Evolutionary conservation across 164 flowering plant species (phyloP).

Genomic region (Pachysandra terminalis): DNA sequence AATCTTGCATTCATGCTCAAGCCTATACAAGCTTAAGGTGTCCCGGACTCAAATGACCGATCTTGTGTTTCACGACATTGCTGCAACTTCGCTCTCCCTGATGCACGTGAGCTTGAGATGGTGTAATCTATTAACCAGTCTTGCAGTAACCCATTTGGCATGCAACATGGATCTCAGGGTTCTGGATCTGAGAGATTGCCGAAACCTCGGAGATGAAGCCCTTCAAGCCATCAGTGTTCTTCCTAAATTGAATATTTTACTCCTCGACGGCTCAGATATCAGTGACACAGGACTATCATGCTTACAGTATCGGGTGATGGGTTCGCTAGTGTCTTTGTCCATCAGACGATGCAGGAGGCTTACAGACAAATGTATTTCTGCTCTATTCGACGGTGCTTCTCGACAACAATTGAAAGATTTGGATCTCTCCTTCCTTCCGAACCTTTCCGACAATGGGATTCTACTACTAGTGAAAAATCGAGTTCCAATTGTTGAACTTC

Average conservation of each 20-base stretch:
- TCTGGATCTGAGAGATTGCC: slow-evolving; percentile 83
- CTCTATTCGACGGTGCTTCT: slow-evolving; percentile 52
- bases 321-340: slow-evolving; percentile 64
- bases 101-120: slow-evolving; percentile 80
- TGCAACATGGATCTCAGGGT: slow-evolving; percentile 56
- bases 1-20: slow-evolving; percentile 78
- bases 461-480: slow-evolving; percentile 56
- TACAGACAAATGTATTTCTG: slow-evolving; percentile 67
- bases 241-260: slow-evolving; percentile 52
- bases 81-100: slow-evolving; percentile 81
- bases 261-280: slow-evolving; percentile 74
- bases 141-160: slow-evolving; percentile 50
- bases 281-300: slow-evolving; percentile 64
- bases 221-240: slow-evolving; percentile 61
- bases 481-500: slow-evolving; percentile 55
- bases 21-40: slow-evolving; percentile 61
- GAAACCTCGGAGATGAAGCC: slow-evolving; percentile 83
- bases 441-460: slow-evolving; percentile 65
- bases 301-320: slow-evolving; percentile 33
- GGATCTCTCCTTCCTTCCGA: slow-evolving; percentile 73
- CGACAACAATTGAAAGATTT: slow-evolving; percentile 51
- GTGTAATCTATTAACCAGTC: slow-evolving; percentile 77
- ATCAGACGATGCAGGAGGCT: slow-evolving; percentile 82
- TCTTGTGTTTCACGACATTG: slow-evolving; percentile 81
- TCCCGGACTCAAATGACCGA: slow-evolving; percentile 65